Evolutionary conservation across 495 filamentous ascomycete species (phyloP), one percentile per base, ranked within the genome.

Genomic region (Rhypophila decipiens): DNA sequence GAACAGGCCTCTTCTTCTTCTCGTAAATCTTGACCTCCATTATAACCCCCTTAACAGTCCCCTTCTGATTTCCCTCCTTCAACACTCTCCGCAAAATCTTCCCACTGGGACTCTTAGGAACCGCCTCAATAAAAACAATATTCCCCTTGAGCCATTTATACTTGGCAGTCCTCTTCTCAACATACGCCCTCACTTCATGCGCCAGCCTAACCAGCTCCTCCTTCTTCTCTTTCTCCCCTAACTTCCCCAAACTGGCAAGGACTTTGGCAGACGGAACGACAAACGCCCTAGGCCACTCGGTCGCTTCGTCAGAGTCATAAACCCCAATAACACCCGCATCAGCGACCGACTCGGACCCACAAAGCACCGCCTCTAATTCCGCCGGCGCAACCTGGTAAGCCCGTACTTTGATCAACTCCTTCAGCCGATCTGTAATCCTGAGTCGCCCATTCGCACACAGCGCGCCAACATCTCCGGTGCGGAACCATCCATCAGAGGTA

Each of bases 401-500:
- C 50, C 85, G 84, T 18, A 87, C 84, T 59, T 87, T 87, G 59
- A 87, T 86, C 70, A 87, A 74, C 64, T 87, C 84, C 69, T 88
- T 88, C 46, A 90, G 82, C 0, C 87, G 73, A 40, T 89, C 87
- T 1, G 79, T 82, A 40, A 93, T 88, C 19, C 75, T 70, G 40
- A 90, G 65, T 51, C 85, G 76, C 17, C 84, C 83, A 24, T 79
- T 67, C 29, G 50, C 56, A 18, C 79, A 73, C 18, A 84, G 70
- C 19, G 67, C 60, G 12, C 78, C 84, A n/a, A 83, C 74, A 34
- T 88, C 84, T 0, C 84, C 84, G 0, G 84, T 86, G 34, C 79
- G 77, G 48, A 87, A 61, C 60, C 69, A 87, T 1, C 80, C 77
- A 3, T 82, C 78, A 1, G 53, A 48, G 42, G 81, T 80, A 45